Evolutionary conservation across 176 grass and related monocot species (phyloP), one percentile per base, ranked within the genome.

Genomic region (Typha latifolia): DNA sequence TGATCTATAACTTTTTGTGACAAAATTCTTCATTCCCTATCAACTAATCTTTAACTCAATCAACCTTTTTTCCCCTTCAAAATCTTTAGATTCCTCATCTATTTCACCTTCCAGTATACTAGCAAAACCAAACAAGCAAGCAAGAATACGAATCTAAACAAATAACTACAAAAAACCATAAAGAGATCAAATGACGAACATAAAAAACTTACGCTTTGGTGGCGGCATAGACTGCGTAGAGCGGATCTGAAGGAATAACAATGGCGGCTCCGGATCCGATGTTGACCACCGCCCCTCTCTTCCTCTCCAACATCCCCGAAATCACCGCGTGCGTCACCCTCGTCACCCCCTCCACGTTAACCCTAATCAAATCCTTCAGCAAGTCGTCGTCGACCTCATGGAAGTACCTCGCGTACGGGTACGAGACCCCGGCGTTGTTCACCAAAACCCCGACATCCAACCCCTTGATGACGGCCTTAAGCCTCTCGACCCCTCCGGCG

Each of bases 381-480:
- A 96, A 69, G n/a, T 87, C 87, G 61, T 96, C 87, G 70, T 85
- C 87, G 66, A 96, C 84, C 91, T 96, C 91, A 75, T 96, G 91
- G 84, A 96, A 87, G 84, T 87, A 96, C 78, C 87, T 82, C 53
- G 91, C 87, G 72, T 96, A 96, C 8, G 91, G 91, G 82, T 96
- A 96, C 19, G 91, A 96, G 13, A 90, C 22, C 5, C 91, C 91
- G 48, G 87, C 87, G 87, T 82, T 87, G 80, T 96, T 96, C 57
- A 96, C 82, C 53, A 96, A 79, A 51, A 96, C 71, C 4, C 91
- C 91, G 0, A 96, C 73, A 72, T 96, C 91, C 47, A 96, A 82
- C 51, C 84, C 82, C 51, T 63, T 51, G 78, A 96, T 83, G 76
- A 53, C 55, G 62, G 82, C 81, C 84, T 66, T 75, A 34, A 90